A percentile compares a stretch with the other conserved stretches of the same genome.
Conservation (phyloP, 2,329 filamentous ascomycete genomes). For the Reticulascus tulasneorum region DNA sequence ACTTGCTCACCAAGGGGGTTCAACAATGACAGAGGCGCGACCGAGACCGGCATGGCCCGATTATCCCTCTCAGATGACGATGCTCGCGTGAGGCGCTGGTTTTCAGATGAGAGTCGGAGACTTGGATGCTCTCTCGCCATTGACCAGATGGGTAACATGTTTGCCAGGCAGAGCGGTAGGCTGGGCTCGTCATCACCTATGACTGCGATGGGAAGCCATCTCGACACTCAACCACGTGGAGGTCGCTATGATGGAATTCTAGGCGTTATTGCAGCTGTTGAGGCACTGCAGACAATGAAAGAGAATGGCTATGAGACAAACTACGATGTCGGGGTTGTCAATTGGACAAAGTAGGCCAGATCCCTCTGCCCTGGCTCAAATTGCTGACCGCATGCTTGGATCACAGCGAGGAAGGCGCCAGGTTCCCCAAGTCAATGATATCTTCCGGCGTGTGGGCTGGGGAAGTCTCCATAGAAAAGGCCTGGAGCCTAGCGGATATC, state of each 20-base stretch:
- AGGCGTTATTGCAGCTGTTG: conserved; percentile 68
- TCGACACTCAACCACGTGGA: conserved; percentile 61
- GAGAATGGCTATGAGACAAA: conserved; percentile 66
- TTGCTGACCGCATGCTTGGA: background rate
- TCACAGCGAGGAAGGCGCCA: conserved; percentile 70
- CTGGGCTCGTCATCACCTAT: conserved; percentile 55
- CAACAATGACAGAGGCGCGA: conserved; percentile 15
- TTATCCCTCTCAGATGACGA: conserved; percentile 69
- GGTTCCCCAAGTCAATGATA: conserved; percentile 73
- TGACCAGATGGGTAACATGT: conserved; percentile 78
- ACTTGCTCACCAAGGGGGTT: too few species aligned
- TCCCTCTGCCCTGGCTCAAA: background rate
- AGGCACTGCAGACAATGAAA: conserved; percentile 64
- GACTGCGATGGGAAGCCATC: conserved; percentile 64
- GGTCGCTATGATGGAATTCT: conserved; percentile 75
- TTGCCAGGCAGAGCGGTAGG: conserved; percentile 64
- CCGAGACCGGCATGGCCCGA: conserved; percentile 72
- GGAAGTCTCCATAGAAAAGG: conserved; percentile 56
- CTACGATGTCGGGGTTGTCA: conserved; percentile 69
- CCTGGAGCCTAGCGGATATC: conserved; percentile 45
- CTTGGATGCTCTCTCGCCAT: conserved; percentile 65
- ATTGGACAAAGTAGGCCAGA: conserved; percentile 64
- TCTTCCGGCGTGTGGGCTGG: conserved; percentile 74
- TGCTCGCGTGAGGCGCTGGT: conserved; percentile 71
- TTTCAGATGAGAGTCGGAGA: conserved; percentile 56